Conservation (phyloP, 2,329 filamentous ascomycete genomes). For the Berkeleyomyces basicola region DNA sequence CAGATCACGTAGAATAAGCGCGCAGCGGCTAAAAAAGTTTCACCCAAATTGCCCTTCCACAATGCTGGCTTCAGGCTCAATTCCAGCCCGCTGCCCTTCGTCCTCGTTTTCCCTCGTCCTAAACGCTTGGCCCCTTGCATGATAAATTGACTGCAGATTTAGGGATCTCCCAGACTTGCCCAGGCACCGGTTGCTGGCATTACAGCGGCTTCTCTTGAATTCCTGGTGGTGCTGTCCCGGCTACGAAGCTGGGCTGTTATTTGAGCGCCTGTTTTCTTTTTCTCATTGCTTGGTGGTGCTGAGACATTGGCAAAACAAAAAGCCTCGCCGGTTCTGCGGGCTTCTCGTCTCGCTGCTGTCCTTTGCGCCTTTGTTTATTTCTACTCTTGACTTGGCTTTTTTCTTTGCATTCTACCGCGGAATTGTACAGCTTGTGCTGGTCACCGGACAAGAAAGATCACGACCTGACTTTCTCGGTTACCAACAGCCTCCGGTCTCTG, state of each 20-base stretch:
- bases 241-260: not conserved
- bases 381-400: no score
- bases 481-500: not conserved
- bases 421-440: no score
- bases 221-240: not conserved
- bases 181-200: not conserved
- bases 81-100: not conserved
- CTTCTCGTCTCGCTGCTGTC: no score
- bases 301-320: not conserved
- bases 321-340: not conserved
- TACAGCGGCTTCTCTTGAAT: not conserved
- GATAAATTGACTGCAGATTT: not conserved
- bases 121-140: not conserved
- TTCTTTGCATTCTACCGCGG: no score
- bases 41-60: not conserved
- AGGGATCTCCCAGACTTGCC: not conserved
- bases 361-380: no score
- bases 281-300: not conserved
- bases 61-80: not conserved
- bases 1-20: not conserved
- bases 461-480: no score
- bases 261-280: not conserved
- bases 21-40: slow-evolving; percentile 1
- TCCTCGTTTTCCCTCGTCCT: not conserved
- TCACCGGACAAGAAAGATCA: no score